Evolutionary conservation across 805 yeast genomes (phyloP), one percentile per base, ranked within the genome.

Genomic region (Lipomyces sp.): DNA sequence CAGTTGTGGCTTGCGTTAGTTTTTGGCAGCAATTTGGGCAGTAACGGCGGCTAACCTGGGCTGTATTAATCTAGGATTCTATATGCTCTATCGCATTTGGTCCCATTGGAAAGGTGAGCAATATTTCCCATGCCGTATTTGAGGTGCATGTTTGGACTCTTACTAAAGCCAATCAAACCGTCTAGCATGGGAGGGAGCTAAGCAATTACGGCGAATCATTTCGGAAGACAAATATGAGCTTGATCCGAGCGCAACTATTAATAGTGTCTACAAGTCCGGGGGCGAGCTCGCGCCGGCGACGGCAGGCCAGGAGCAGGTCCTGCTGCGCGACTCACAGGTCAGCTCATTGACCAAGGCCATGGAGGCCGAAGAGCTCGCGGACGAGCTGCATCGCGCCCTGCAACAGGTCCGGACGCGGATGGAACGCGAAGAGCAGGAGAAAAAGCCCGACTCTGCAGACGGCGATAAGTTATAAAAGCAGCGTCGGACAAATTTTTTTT

Each of bases 61-160:
- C n/a, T n/a, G n/a, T n/a, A n/a, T n/a, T 16, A 10, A 2, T 1
- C 10, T n/a, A 51, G 56, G 57, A 14, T 84, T 91, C 63, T 91
- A 88, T 62, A 68, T 90, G 38, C 74, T 84, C 2, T 90, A 84
- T 65, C 74, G 98, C 54, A 74, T 84, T 18, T 90, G 88, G 70
- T 87, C 96, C 65, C 87, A 91, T 65, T 75, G 82, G 64, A 84
- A 84, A 61, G 60, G 58, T 54, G 10, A 11, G 11, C 8, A 4
- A 14, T 22, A 5, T 18, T n/a, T n/a, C n/a, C n/a, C n/a, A n/a
- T n/a, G n/a, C n/a, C n/a, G n/a, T n/a, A n/a, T n/a, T n/a, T n/a
- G n/a, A n/a, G n/a, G n/a, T n/a, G n/a, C n/a, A n/a, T n/a, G n/a
- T n/a, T n/a, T n/a, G n/a, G n/a, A n/a, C n/a, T n/a, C n/a, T n/a